Evolutionary conservation across 2,329 filamentous ascomycete genomes (phyloP), one percentile per base, ranked within the genome.

Genomic region (Biscogniauxia sp.): DNA sequence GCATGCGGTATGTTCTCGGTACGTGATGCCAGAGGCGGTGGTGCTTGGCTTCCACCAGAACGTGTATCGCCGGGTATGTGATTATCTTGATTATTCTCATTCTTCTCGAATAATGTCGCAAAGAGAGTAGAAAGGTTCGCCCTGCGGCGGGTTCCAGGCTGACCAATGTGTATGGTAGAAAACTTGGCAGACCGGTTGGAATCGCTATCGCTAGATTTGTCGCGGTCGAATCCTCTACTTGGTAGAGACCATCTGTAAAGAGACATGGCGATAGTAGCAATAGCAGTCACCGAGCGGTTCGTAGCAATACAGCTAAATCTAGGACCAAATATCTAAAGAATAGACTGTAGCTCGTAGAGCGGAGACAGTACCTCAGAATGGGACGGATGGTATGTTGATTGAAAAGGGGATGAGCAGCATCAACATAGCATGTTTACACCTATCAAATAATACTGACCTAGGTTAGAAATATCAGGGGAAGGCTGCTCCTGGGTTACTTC

Each of bases 161-260:
- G 63, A 17, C 61, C 57, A 49, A 65, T 57, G 13, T 64, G 58
- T 5, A 63, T 37, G 11, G 65, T 64, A 19, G 57, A 53, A 50
- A 55, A 65, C 52, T 54, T 61, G 1, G 50, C 19, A 13, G 50
- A 15, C 20, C 15, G 50, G 7, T 51, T 51, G 52, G 53, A 20
- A 23, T 57, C 57, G 11, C 15, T 56, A 23, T 62, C 56, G 32
- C 51, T 32, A 17, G 54, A 58, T 20, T 54, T 60, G 17, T 64
- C 56, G 25, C 56, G 56, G 51, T 37, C 20, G 13, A 61, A 61
- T 45, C 25, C 62, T 26, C 56, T 62, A 32, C 41, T 67, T 20
- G 65, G 65, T 15, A 67, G 54, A 5, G 65, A 67, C 65, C 60
- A 65, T 19, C 63, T 54, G 50, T 64, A 28, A 4, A 64, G 54